Conservation (phyloP, 1,284 basidiomycete species). For the Marasmius fiardii region DNA sequence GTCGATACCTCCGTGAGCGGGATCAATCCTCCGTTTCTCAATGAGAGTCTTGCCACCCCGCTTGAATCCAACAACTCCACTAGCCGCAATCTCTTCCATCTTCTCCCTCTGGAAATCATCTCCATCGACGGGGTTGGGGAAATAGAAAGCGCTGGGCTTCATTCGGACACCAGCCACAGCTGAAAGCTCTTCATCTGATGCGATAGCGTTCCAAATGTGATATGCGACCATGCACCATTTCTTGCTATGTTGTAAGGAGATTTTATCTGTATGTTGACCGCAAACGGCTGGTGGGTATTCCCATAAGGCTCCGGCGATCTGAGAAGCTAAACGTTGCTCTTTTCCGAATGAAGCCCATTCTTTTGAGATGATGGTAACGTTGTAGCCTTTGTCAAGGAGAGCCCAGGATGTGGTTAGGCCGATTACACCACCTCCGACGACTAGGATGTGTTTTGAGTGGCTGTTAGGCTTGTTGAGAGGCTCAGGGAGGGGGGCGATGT, state of each 20-base stretch:
- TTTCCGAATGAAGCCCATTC: no score
- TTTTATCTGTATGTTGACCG: constrained; percentile 29
- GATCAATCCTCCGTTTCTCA: constrained; percentile 27
- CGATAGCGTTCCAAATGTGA: constrained; percentile 20
- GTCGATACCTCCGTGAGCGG: constrained; percentile 27
- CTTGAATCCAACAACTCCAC: constrained; percentile 28
- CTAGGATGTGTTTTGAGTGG: no score
- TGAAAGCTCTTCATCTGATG: constrained; percentile 9
- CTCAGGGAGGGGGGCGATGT: background rate
- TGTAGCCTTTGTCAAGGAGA: no score
- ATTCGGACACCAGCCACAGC: constrained; percentile 19
- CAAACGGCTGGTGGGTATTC: constrained; percentile 34
- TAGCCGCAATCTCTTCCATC: constrained; percentile 21
- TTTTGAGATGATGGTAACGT: no score
- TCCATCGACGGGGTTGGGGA: constrained; percentile 25
- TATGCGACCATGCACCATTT: constrained; percentile 31
- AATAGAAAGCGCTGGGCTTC: constrained; percentile 28
- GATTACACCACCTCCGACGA: no score
- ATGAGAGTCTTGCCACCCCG: constrained; percentile 25
- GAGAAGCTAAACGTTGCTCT: constrained; percentile 25
- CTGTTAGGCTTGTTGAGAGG: no score
- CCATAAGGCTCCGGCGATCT: constrained; percentile 31
- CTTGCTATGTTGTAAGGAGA: constrained; percentile 28
- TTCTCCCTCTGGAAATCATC: constrained; percentile 29
- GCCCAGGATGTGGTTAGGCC: no score